These are phyloP conservation scores for Nicotiana obtusifolia DNA, from an alignment of 257 asterid genomes.

Conservation along the genomic window DNA sequence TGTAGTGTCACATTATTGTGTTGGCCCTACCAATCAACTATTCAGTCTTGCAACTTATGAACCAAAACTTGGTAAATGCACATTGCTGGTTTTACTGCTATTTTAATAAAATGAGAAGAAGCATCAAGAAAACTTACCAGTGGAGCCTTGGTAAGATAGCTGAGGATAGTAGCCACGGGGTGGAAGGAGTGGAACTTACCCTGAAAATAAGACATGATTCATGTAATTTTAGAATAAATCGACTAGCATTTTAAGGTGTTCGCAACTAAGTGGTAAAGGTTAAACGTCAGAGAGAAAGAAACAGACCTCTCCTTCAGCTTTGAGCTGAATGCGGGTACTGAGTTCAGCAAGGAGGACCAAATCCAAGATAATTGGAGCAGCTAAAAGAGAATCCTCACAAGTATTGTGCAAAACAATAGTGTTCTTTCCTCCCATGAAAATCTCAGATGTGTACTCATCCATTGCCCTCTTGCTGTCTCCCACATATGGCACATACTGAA, in stretches of 20 bases:
- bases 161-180: slow-evolving; percentile 93
- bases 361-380: slow-evolving; percentile 94
- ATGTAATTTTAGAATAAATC: not conserved
- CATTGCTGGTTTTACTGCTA: not conserved
- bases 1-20: not conserved
- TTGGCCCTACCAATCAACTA: not conserved
- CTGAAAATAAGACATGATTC: slow-evolving; percentile 31
- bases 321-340: slow-evolving; percentile 84
- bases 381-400: slow-evolving; percentile 94
- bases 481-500: slow-evolving; percentile 88
- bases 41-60: not conserved
- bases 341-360: slow-evolving; percentile 97
- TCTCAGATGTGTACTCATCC: slow-evolving; percentile 99
- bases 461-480: slow-evolving; percentile 99
- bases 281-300: not conserved
- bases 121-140: slow-evolving; percentile 38
- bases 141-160: slow-evolving; percentile 97
- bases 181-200: slow-evolving; percentile 92
- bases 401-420: slow-evolving; percentile 92
- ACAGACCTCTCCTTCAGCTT: slow-evolving; percentile 69
- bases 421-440: slow-evolving; percentile 94
- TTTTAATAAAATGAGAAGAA: not conserved
- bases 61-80: not conserved
- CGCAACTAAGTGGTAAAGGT: not conserved
- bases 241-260: not conserved